Conservation (phyloP, 2,329 filamentous ascomycete genomes). For the Curvularia sp. region DNA sequence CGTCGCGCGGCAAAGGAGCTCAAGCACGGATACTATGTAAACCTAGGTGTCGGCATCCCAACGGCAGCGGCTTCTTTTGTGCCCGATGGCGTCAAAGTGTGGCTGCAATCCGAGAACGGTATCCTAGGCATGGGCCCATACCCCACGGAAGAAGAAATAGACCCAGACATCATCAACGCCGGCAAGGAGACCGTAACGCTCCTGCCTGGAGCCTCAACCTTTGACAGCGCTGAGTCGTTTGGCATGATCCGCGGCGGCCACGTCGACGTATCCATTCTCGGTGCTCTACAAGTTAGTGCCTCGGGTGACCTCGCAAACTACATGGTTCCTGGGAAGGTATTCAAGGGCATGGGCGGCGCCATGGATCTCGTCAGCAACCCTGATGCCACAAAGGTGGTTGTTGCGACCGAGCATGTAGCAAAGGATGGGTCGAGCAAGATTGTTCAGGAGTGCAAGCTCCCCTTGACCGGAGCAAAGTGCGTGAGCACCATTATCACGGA, state of each 20-base stretch:
- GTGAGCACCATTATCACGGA: constrained; percentile 52
- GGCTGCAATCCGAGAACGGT: constrained; percentile 63
- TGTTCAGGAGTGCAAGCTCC: constrained; percentile 66
- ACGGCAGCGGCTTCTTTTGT: constrained; percentile 88
- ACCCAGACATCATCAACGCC: constrained; percentile 88
- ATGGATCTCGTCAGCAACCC: constrained; percentile 93
- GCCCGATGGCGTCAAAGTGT: constrained; percentile 60
- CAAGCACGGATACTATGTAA: constrained; percentile 94
- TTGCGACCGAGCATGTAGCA: constrained; percentile 93
- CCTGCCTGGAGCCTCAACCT: constrained; percentile 77
- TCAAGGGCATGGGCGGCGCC: constrained; percentile 90
- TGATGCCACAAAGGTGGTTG: constrained; percentile 81
- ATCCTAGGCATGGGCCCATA: constrained; percentile 56
- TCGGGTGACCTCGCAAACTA: constrained; percentile 86
- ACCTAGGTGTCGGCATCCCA: constrained; percentile 90
- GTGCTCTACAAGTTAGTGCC: constrained; percentile 86
- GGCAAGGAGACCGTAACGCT: constrained; percentile 93
- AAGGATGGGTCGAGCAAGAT: constrained; percentile 94
- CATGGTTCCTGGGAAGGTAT: constrained; percentile 84
- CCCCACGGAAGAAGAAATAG: constrained; percentile 70
- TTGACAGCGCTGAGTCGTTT: constrained; percentile 87
- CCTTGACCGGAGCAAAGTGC: constrained; percentile 48
- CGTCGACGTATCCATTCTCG: constrained; percentile 86
- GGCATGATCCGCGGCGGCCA: constrained; percentile 90
- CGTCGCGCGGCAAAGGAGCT: constrained; percentile 86